phyloP scores from a whole-genome alignment of 192 early-diverging fungal species.

The Funneliformis geosporum region DNA sequence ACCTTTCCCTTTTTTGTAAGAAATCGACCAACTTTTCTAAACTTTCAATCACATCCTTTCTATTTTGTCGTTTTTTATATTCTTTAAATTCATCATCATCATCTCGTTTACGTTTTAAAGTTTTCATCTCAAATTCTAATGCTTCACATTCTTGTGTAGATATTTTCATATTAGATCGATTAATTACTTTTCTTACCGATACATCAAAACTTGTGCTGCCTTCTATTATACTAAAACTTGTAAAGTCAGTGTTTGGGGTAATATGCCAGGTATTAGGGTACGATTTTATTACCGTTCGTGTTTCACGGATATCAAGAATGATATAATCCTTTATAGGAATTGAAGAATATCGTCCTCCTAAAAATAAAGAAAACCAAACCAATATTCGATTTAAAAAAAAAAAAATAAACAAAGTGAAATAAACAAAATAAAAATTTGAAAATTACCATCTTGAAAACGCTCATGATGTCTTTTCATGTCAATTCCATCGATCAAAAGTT shows the following conservation, averaged over 20 bases:
- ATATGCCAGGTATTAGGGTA: conserved; percentile 31
- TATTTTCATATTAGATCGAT: neutral
- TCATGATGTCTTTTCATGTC: conserved; percentile 33
- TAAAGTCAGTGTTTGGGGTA: conserved; percentile 18
- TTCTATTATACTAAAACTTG: conserved; percentile 4
- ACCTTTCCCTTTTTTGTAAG: conserved; percentile 26
- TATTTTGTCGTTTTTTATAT: conserved; percentile 9
- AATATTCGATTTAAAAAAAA: neutral
- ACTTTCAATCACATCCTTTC: neutral
- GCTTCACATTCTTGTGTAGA: conserved; percentile 15
- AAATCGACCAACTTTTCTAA: conserved; percentile 25
- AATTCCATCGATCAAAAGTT: conserved; percentile 28
- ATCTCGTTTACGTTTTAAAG: conserved; percentile 21
- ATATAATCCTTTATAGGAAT: conserved; percentile 27
- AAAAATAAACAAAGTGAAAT: neutral
- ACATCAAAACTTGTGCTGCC: conserved; percentile 6
- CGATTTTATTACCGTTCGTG: conserved; percentile 15
- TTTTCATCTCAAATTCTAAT: conserved; percentile 17
- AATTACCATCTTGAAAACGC: conserved; percentile 28
- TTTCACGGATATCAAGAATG: conserved; percentile 29
- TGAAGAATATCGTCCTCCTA: conserved; percentile 24
- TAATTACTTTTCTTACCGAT: neutral
- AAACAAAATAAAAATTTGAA: neutral
- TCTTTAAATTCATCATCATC: neutral
- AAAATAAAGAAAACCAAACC: neutral